A percentile compares a stretch with the other conserved stretches of the same genome.
phyloP scores from a whole-genome alignment of 805 yeast species.

The Wickerhamomyces bovis region DNA sequence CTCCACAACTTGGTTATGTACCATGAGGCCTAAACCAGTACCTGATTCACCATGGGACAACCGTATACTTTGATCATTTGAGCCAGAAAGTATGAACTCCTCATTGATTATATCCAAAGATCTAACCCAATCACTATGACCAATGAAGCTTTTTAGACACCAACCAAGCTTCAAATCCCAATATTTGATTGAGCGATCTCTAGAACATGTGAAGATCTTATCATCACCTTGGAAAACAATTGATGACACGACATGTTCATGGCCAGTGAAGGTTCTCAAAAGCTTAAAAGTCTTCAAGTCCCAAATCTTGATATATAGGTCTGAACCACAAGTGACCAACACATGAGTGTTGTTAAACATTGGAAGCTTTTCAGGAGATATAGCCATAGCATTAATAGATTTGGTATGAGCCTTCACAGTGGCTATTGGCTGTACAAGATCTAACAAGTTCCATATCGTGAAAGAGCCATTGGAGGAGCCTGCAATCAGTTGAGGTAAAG shows the following conservation, averaged over 20 bases:
- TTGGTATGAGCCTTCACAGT: constrained; percentile 74
- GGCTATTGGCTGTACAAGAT: constrained; percentile 52
- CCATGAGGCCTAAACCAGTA: constrained; percentile 56
- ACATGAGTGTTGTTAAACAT: constrained; percentile 19
- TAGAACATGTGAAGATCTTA: constrained; percentile 52
- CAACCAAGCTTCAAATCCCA: constrained; percentile 71
- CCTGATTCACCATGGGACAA: constrained; percentile 63
- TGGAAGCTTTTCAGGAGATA: constrained; percentile 39
- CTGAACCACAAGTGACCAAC: constrained; percentile 46
- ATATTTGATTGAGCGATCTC: constrained; percentile 53
- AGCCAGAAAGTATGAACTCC: constrained; percentile 61
- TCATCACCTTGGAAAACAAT: constrained; percentile 45
- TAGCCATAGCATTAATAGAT: constrained; percentile 50
- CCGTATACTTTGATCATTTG: constrained; percentile 72
- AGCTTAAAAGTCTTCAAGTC: constrained; percentile 48
- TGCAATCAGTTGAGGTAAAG: constrained; percentile 54
- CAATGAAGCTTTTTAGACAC: constrained; percentile 58
- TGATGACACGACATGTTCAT: constrained; percentile 77
- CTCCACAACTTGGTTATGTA: constrained; percentile 81
- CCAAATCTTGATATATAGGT: constrained; percentile 63
- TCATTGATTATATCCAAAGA: constrained; percentile 48
- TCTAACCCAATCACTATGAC: constrained; percentile 89
- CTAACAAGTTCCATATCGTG: constrained; percentile 64
- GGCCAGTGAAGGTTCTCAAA: constrained; percentile 67
- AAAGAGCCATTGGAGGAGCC: constrained; percentile 67